These are phyloP conservation scores for Zizania latifolia DNA, from an alignment of 176 grass and related monocot genomes.

Conservation along the genomic window DNA sequence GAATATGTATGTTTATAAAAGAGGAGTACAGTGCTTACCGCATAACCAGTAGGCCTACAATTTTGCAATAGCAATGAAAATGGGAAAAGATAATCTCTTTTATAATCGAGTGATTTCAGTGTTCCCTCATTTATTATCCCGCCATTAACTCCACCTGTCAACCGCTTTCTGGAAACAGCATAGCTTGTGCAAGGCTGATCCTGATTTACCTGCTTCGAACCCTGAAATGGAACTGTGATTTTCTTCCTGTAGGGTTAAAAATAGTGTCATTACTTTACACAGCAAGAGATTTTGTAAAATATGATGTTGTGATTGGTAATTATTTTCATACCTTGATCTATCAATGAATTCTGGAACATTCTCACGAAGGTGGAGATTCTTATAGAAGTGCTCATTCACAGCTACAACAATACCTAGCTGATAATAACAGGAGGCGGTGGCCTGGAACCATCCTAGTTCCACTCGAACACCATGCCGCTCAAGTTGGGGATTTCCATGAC, in stretches of 20 bases:
- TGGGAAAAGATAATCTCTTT: slow-evolving; percentile 76
- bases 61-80: slow-evolving; percentile 80
- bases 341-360: slow-evolving; percentile 40
- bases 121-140: slow-evolving; percentile 86
- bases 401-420: slow-evolving; percentile 81
- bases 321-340: slow-evolving; percentile 42
- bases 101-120: slow-evolving; percentile 61
- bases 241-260: slow-evolving; percentile 58
- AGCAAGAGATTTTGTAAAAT: background rate
- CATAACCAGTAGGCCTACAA: slow-evolving; percentile 68
- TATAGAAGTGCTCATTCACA: slow-evolving; percentile 86
- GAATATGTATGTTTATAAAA: background rate
- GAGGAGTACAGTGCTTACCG: slow-evolving; percentile 44
- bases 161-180: slow-evolving; percentile 57
- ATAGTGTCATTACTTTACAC: background rate
- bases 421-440: slow-evolving; percentile 93
- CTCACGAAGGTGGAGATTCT: slow-evolving; percentile 44
- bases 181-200: slow-evolving; percentile 54
- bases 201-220: slow-evolving; percentile 44
- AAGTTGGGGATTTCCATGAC: slow-evolving; percentile 81
- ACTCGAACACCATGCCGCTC: slow-evolving; percentile 72
- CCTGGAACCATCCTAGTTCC: slow-evolving; percentile 90
- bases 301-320: background rate
- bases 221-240: slow-evolving; percentile 21
- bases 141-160: slow-evolving; percentile 88